A percentile compares a stretch with the other conserved stretches of the same genome.
Conservation (phyloP, 768 basidiomycete species). For the Macrolepiota dolichaula region DNA sequence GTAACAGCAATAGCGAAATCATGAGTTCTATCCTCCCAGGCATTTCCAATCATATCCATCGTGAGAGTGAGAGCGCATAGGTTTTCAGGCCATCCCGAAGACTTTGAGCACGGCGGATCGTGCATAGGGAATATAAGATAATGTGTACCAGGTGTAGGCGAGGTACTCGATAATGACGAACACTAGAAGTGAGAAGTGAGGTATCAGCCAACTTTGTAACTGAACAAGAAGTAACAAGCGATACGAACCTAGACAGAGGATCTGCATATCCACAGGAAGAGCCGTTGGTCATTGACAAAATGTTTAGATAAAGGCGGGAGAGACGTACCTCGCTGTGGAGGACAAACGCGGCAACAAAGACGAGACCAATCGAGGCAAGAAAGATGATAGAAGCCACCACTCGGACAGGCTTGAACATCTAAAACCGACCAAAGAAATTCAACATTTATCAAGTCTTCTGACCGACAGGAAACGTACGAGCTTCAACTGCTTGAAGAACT, state of each 20-base stretch:
- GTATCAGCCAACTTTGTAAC: slow-evolving; percentile 8
- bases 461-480: slow-evolving; percentile 41
- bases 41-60: background rate
- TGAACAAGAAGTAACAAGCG: background rate
- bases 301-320: background rate
- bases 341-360: slow-evolving; percentile 86
- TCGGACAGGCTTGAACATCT: slow-evolving; percentile 97
- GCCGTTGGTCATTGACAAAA: background rate
- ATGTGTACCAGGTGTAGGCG: slow-evolving; percentile 86
- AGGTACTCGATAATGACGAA: slow-evolving; percentile 91
- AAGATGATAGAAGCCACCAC: slow-evolving; percentile 78
- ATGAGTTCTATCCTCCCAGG: background rate
- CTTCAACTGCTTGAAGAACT: slow-evolving; percentile 82
- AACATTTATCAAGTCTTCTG: background rate
- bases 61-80: background rate
- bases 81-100: slow-evolving; percentile 43
- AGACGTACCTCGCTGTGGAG: slow-evolving; percentile 57
- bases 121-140: slow-evolving; percentile 92
- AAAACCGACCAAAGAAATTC: background rate
- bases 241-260: slow-evolving; percentile 64
- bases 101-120: slow-evolving; percentile 67
- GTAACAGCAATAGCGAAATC: background rate
- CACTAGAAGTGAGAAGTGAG: slow-evolving; percentile 40
- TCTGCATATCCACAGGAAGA: slow-evolving; percentile 27
- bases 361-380: slow-evolving; percentile 73